A percentile compares a stretch with the other conserved stretches of the same genome.
These are phyloP conservation scores for Thielaviopsis ethacetica DNA, from an alignment of 2,329 filamentous ascomycete genomes.

Conservation along the genomic window DNA sequence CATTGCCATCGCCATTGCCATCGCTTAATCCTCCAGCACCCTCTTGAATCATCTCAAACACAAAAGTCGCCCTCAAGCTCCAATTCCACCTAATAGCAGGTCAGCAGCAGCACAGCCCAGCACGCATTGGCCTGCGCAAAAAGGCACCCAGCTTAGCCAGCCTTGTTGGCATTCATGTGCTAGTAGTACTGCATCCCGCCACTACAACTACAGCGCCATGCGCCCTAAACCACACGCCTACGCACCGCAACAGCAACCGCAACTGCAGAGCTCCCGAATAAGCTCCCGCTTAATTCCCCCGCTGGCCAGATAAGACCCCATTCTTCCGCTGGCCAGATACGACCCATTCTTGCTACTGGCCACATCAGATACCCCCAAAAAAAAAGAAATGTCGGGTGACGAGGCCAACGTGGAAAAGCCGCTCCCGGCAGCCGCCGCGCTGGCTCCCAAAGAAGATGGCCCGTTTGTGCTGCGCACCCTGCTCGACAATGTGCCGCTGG, in stretches of 20 bases:
- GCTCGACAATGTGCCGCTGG: constrained; percentile 54
- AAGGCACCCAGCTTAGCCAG: background rate
- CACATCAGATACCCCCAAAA: too few species aligned
- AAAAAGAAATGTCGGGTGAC: constrained; percentile 4
- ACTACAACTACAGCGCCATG: background rate
- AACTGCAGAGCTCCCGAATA: background rate
- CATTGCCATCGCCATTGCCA: too few species aligned
- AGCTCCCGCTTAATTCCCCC: background rate
- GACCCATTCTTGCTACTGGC: too few species aligned
- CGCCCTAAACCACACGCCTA: background rate
- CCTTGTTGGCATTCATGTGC: background rate
- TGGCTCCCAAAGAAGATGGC: constrained; percentile 21
- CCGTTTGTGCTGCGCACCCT: constrained; percentile 58
- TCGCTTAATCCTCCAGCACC: background rate
- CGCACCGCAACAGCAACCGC: background rate
- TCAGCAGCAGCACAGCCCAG: background rate
- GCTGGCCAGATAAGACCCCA: background rate
- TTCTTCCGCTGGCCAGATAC: too few species aligned
- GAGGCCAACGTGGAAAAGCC: constrained; percentile 3
- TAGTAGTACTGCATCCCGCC: background rate
- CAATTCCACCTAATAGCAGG: background rate
- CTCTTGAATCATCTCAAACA: background rate
- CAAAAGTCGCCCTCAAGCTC: background rate
- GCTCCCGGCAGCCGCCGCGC: background rate
- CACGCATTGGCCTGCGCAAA: too few species aligned